Evolutionary conservation across 371 early-diverging fungal species (phyloP).

Genomic region (Lichtheimia ramosa): DNA sequence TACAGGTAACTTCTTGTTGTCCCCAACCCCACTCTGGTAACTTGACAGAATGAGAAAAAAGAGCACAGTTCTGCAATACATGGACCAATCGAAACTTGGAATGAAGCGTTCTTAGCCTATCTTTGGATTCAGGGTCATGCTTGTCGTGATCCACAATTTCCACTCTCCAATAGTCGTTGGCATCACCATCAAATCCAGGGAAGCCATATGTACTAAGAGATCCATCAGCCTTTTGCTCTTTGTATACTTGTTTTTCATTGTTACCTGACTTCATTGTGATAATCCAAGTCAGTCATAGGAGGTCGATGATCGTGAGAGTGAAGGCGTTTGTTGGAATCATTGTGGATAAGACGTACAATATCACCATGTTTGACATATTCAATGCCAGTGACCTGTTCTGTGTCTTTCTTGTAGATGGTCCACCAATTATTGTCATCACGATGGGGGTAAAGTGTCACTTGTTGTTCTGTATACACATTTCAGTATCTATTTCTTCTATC

Average conservation of each 20-base stretch:
- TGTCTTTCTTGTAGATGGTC: constrained; percentile 66
- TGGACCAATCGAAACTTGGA: constrained; percentile 79
- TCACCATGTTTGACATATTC: constrained; percentile 69
- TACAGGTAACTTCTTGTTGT: constrained; percentile 93
- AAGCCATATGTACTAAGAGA: constrained; percentile 57
- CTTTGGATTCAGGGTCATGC: constrained; percentile 52
- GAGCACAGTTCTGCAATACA: constrained; percentile 68
- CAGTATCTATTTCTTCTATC: background rate
- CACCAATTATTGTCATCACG: constrained; percentile 90
- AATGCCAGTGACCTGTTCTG: constrained; percentile 28
- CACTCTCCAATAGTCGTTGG: constrained; percentile 76
- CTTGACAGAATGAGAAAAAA: constrained; percentile 82
- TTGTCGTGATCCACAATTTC: constrained; percentile 68
- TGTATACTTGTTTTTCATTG: constrained; percentile 33
- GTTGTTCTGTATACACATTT: constrained; percentile 73
- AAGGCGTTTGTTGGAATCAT: constrained; percentile 68
- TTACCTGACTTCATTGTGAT: constrained; percentile 85
- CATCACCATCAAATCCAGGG: constrained; percentile 42
- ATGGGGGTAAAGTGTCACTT: constrained; percentile 93
- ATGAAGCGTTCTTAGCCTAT: constrained; percentile 64
- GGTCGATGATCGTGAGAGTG: constrained; percentile 58
- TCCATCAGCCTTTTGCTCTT: background rate
- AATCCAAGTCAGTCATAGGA: constrained; percentile 84
- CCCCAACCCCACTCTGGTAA: constrained; percentile 97
- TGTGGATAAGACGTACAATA: constrained; percentile 77